Percentiles rank a stretch among this genome's conserved stretches.
Evolutionary conservation across 306 rosid species (phyloP).

Genomic region (Vachellia collinsii): DNA sequence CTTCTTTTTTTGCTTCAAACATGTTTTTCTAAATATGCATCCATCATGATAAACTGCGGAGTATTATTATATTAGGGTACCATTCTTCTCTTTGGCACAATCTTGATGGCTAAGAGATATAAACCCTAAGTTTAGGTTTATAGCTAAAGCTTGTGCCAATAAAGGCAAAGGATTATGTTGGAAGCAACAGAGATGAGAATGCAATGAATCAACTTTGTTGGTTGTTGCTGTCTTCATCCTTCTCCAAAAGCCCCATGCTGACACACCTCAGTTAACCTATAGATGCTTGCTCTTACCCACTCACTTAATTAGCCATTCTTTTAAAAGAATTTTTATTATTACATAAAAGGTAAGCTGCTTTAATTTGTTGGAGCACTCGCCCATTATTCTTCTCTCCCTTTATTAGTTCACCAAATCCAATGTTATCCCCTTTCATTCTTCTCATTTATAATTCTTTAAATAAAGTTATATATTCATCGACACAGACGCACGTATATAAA

Average conservation of each 20-base stretch:
- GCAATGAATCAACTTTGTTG: constrained; percentile 45
- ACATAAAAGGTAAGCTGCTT: constrained; percentile 19
- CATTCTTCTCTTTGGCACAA: neutral
- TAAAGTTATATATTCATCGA: no score
- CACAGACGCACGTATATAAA: neutral
- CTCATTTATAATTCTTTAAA: no score
- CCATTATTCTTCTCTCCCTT: constrained; percentile 41
- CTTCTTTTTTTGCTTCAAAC: no score
- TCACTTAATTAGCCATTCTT: neutral
- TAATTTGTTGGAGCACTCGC: constrained; percentile 29
- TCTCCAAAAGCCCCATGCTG: constrained; percentile 64
- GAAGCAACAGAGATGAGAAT: constrained; percentile 51
- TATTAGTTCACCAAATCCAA: constrained; percentile 20
- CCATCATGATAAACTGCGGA: no score
- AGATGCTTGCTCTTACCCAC: constrained; percentile 9
- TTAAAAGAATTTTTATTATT: constrained; percentile 12
- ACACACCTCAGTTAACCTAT: constrained; percentile 44
- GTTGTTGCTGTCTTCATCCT: constrained; percentile 30
- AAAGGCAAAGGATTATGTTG: constrained; percentile 56
- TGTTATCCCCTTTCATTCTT: neutral
- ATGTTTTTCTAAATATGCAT: no score
- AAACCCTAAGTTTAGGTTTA: constrained; percentile 34
- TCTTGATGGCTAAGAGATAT: neutral
- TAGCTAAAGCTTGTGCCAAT: constrained; percentile 51
- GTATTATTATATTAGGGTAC: no score